A percentile compares a stretch with the other conserved stretches of the same genome.
phyloP scores from a whole-genome alignment of 2,329 filamentous ascomycete genomes.

The Fusarium bactridioides region DNA sequence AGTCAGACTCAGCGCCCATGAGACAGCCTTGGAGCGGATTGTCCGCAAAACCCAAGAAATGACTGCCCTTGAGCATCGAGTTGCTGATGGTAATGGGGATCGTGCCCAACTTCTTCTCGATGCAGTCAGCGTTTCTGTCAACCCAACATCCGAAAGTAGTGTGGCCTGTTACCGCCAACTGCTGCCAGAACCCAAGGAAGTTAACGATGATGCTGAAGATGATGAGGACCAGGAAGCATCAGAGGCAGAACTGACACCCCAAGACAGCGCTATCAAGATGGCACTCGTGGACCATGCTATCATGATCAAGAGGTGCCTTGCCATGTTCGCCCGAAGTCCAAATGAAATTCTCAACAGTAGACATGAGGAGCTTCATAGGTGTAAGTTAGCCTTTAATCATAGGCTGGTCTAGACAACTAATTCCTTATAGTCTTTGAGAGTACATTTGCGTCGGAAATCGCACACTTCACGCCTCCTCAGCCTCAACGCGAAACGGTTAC shows the following conservation, averaged over 20 bases:
- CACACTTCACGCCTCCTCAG: conserved; percentile 64
- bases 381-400: conserved; percentile 57
- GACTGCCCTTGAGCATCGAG: conserved; percentile 75
- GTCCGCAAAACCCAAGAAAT: conserved; percentile 91
- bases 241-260: conserved; percentile 60
- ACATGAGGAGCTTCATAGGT: conserved; percentile 67
- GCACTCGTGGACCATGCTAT: conserved; percentile 89
- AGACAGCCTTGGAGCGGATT: conserved; percentile 91
- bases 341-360: conserved; percentile 65
- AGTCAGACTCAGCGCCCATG: conserved; percentile 73
- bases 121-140: conserved; percentile 79
- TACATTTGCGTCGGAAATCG: conserved; percentile 72
- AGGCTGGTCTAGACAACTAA: conserved; percentile 23
- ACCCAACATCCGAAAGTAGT: conserved; percentile 76
- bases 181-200: conserved; percentile 62
- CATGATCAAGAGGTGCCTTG: conserved; percentile 83
- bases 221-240: conserved; percentile 53
- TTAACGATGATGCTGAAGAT: conserved; percentile 52
- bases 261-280: conserved; percentile 83
- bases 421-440: conserved; percentile 63
- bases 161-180: conserved; percentile 81
- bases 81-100: conserved; percentile 76
- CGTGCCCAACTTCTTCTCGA: conserved; percentile 75
- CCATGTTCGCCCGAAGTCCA: conserved; percentile 70
- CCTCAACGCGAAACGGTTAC: conserved; percentile 51